Base-by-base conservation (phyloP, 2,329 filamentous ascomycete species). In the Verticillium tricorpus region DNA sequence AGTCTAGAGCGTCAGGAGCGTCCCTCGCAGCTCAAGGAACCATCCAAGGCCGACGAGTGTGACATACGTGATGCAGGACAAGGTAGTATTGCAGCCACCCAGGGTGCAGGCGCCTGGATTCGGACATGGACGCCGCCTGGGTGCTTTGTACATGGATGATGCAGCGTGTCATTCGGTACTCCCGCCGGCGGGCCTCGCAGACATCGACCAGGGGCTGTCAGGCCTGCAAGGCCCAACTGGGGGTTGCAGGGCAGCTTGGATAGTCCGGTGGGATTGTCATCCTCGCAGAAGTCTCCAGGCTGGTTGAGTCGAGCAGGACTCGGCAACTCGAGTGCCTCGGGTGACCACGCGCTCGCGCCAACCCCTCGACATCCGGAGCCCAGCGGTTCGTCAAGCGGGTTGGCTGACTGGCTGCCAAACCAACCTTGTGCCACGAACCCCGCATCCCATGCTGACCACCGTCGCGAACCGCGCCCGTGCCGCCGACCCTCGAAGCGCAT, bases 131-230 rank as follows among this genome's bases (percentile, higher is more conserved):
- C 59, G 56, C 52, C 52, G 55, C 40, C 39, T 50, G 19, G 63
- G 59, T 34, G 60, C 45, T 50, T 50, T 22, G 19, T 9, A 50
- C 56, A 64, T 62, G 40, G 34, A 28, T 55, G 58, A 57, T 45
- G 37, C 35, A 22, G 50, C 52, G 62, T 65, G 28, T 17, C 57
- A 63, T 65, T 65, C 62, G 63, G 63, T 62, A 62, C 62, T 54
- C 57, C 55, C 62, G 60, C 60, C 55, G 60, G 57, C 57, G 60
- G 60, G 62, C 55, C 34, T 32, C 55, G 60, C 61, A n/a, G 45
- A 25, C 45, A n/a, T 50, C 45, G 45, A 9, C 45, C 45, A 14
- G 45, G 45, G 45, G n/a, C 19, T 50, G 45, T 19, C 45, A n/a
- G 45, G 45, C 45, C n/a, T 50, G 45, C 45, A 50, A 50, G 19